Conservation (phyloP, 2,329 filamentous ascomycete species). For the Lachnellula subtilissima region DNA sequence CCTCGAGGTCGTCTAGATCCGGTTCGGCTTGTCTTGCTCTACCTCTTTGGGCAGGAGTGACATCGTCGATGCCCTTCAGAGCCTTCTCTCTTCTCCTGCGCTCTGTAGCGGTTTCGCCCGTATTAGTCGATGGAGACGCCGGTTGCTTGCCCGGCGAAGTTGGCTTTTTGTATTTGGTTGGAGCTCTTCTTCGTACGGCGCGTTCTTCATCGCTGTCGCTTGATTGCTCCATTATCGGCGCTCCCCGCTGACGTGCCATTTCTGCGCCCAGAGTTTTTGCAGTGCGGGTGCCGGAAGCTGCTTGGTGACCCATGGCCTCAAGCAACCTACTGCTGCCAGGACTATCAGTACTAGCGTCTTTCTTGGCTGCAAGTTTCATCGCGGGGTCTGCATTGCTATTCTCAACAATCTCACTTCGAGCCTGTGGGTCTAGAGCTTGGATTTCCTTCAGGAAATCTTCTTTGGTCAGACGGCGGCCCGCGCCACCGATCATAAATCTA, state of each 20-base stretch:
- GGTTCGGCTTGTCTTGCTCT: not conserved
- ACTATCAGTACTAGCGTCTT: slow-evolving; percentile 23
- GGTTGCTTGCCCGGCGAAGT: no score
- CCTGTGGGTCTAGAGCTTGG: slow-evolving; percentile 64
- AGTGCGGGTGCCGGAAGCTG: slow-evolving; percentile 5
- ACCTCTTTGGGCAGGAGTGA: slow-evolving; percentile 14
- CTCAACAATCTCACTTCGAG: slow-evolving; percentile 34
- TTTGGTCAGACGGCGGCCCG: slow-evolving; percentile 73
- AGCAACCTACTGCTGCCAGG: slow-evolving; percentile 24
- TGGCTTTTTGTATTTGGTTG: no score
- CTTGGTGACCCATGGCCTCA: slow-evolving; percentile 34
- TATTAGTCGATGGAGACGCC: slow-evolving; percentile 37
- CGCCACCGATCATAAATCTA: slow-evolving; percentile 69
- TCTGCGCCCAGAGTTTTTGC: slow-evolving; percentile 17
- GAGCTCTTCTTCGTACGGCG: not conserved
- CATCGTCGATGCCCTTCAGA: slow-evolving; percentile 40
- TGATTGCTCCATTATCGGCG: slow-evolving; percentile 3
- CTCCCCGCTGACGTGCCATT: slow-evolving; percentile 18
- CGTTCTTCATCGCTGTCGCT: slow-evolving; percentile 2
- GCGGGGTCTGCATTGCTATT: slow-evolving; percentile 24
- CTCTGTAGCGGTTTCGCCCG: slow-evolving; percentile 6
- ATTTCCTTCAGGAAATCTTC: slow-evolving; percentile 74
- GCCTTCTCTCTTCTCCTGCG: slow-evolving; percentile 51
- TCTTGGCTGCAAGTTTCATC: slow-evolving; percentile 28
- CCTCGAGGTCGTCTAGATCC: slow-evolving; percentile 52